phyloP scores from a whole-genome alignment of 2,329 filamentous ascomycete species.

The Fusarium subtropicale region DNA sequence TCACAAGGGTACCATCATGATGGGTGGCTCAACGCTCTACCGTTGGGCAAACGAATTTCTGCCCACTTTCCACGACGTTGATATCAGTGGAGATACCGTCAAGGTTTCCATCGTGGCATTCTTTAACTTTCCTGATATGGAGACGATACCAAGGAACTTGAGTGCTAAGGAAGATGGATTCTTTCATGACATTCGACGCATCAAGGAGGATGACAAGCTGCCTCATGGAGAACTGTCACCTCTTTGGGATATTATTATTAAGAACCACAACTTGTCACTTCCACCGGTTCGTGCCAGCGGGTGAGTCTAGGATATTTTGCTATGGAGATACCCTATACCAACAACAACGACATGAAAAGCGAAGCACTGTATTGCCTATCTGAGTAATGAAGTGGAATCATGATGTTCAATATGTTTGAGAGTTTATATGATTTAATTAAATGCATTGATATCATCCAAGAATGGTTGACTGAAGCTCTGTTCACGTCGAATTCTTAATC shows the following conservation, averaged over 20 bases:
- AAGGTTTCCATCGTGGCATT: conserved; percentile 28
- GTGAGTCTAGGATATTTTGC: background rate
- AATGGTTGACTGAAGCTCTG: too few species aligned
- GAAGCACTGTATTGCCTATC: too few species aligned
- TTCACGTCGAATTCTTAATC: too few species aligned
- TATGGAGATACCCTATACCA: too few species aligned
- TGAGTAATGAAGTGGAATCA: too few species aligned
- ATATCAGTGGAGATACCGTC: conserved; percentile 8
- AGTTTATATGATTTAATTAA: too few species aligned
- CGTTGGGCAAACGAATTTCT: conserved; percentile 19
- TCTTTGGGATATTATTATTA: conserved; percentile 14
- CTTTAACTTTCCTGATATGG: conserved; percentile 28
- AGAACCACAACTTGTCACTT: conserved; percentile 6
- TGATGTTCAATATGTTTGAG: too few species aligned
- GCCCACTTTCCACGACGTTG: conserved; percentile 23
- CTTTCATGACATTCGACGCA: conserved; percentile 22
- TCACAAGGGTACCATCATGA: conserved; percentile 14
- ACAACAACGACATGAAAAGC: too few species aligned
- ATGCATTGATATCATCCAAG: too few species aligned
- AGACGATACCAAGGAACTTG: background rate
- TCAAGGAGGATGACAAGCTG: conserved; percentile 28
- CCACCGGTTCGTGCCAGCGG: conserved; percentile 8
- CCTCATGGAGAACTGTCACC: conserved; percentile 14
- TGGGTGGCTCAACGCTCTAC: conserved; percentile 24
- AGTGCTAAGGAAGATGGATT: background rate